Conservation (phyloP, 352 stramenopile species). For the Phytophthora sansomeana region DNA sequence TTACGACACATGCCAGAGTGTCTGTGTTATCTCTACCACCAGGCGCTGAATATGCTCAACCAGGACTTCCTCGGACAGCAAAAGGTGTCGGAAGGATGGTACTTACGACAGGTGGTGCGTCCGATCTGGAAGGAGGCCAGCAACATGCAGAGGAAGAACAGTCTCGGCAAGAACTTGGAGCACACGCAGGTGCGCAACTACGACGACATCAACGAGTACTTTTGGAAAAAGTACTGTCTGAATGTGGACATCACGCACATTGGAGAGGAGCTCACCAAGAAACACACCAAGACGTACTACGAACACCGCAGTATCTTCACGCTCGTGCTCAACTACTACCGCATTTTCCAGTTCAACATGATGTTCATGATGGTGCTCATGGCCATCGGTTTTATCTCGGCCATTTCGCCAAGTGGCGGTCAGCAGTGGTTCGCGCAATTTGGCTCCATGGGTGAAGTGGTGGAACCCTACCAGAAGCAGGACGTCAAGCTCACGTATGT, state of each 20-base stretch:
- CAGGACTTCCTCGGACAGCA: constrained; percentile 63
- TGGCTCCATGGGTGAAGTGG: constrained; percentile 58
- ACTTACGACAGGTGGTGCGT: constrained; percentile 59
- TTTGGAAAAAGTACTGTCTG: constrained; percentile 77
- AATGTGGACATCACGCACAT: constrained; percentile 61
- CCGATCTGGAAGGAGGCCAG: constrained; percentile 70
- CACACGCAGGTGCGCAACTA: constrained; percentile 80
- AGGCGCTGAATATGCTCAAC: constrained; percentile 64
- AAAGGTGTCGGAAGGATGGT: constrained; percentile 58
- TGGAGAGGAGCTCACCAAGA: constrained; percentile 58
- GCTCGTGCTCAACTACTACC: constrained; percentile 79
- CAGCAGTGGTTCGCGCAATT: constrained; percentile 72
- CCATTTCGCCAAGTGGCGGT: constrained; percentile 67
- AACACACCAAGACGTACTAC: constrained; percentile 83
- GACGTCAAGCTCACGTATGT: constrained; percentile 75
- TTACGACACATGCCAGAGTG: constrained; percentile 97
- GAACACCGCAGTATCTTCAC: constrained; percentile 82
- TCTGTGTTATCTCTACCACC: constrained; percentile 96
- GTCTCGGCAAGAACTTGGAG: constrained; percentile 67
- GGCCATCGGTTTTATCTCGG: constrained; percentile 63
- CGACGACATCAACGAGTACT: constrained; percentile 86
- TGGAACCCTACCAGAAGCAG: constrained; percentile 57
- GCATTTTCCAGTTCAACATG: constrained; percentile 87
- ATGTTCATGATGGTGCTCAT: constrained; percentile 76
- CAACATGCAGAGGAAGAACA: constrained; percentile 76